phyloP scores from a whole-genome alignment of 345 rosid genomes.

The Euphorbia pulcherrima region DNA sequence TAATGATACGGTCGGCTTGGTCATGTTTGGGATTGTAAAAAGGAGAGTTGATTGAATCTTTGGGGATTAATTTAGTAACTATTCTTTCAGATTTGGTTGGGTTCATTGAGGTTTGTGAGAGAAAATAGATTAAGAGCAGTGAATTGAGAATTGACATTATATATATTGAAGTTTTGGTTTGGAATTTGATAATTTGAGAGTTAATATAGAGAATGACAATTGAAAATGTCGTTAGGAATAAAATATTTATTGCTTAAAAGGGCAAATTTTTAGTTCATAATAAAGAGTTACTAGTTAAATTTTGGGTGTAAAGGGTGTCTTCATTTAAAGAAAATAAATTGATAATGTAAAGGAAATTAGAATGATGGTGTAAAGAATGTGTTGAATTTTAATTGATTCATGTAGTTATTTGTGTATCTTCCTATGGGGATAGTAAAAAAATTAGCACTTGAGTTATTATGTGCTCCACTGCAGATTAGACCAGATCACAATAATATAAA shows the following conservation, averaged over 20 bases:
- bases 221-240: too few species aligned
- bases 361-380: neutral
- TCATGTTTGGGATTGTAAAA: slow-evolving; percentile 6
- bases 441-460: too few species aligned
- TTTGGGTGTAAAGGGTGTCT: neutral
- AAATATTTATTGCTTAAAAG: neutral
- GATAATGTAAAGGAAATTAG: neutral
- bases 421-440: too few species aligned
- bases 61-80: neutral
- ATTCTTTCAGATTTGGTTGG: neutral
- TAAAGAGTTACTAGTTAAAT: too few species aligned
- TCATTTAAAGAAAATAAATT: too few species aligned
- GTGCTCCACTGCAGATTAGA: too few species aligned
- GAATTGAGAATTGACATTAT: neutral
- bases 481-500: too few species aligned
- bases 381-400: neutral
- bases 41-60: neutral
- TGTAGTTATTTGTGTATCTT: neutral
- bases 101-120: neutral
- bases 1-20: slow-evolving; percentile 1
- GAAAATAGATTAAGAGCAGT: neutral
- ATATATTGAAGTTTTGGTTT: too few species aligned
- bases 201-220: neutral
- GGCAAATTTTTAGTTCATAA: too few species aligned
- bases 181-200: neutral